A percentile compares a stretch with the other conserved stretches of the same genome.
Evolutionary conservation across 305 asterid genomes (phyloP).

Genomic region (Fraxinus paxiana): DNA sequence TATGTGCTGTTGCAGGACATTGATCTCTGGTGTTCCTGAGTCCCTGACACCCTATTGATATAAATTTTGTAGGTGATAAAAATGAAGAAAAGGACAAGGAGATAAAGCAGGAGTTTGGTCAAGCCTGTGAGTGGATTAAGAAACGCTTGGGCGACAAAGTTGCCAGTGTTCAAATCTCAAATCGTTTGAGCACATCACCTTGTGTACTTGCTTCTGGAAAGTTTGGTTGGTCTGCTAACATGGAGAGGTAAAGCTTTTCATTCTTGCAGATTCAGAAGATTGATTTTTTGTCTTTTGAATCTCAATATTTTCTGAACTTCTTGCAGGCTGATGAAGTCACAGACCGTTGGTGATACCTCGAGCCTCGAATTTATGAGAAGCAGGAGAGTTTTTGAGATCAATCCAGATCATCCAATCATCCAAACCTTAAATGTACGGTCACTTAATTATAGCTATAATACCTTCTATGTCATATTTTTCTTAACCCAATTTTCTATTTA

Average conservation of each 20-base stretch:
- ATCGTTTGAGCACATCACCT: conserved; percentile 87
- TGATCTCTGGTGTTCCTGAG: conserved; percentile 10
- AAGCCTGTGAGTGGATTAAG: conserved; percentile 90
- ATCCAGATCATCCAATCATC: conserved; percentile 88
- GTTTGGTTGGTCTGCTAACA: conserved; percentile 98
- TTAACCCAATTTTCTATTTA: neutral
- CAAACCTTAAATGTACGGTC: conserved; percentile 57
- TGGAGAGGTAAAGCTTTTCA: conserved; percentile 66
- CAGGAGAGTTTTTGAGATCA: conserved; percentile 90
- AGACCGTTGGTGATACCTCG: conserved; percentile 65
- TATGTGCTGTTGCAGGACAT: neutral
- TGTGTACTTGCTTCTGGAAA: conserved; percentile 96
- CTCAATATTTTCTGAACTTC: conserved; percentile 8
- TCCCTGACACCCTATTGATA: conserved; percentile 5
- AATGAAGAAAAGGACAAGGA: conserved; percentile 78
- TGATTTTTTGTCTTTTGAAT: neutral
- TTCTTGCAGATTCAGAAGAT: neutral
- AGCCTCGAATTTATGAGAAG: conserved; percentile 76
- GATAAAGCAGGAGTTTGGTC: conserved; percentile 81
- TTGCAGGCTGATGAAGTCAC: conserved; percentile 91
- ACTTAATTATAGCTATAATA: conserved; percentile 9
- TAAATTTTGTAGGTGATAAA: conserved; percentile 60
- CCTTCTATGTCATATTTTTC: neutral
- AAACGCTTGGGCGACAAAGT: conserved; percentile 72
- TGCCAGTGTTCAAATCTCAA: conserved; percentile 85